Base-by-base conservation (phyloP, 2,329 filamentous ascomycete genomes). In the Aspergillus pseudonomiae region DNA sequence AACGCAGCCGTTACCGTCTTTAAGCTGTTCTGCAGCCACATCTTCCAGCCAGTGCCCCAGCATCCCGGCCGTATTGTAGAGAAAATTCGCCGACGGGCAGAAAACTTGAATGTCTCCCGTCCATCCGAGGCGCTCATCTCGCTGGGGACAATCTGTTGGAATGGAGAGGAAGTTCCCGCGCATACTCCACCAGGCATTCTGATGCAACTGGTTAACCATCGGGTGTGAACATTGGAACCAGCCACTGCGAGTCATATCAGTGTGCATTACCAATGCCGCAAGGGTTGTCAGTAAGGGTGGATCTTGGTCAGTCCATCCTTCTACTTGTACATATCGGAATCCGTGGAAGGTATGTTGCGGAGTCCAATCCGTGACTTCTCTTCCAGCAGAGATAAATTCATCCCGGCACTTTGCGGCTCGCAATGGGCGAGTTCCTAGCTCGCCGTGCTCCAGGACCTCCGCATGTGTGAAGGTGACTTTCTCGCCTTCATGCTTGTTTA, bases 91-190 rank as follows among this genome's bases (percentile, higher is more conserved):
- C 0, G 84, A 82, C 0, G 83, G 81, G 0, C 78, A 75, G 63
- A 88, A 88, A 1, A 81, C 78, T 43, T 82, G 82, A 9, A 79
- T 75, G 65, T 86, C 82, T 19, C 86, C 82, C 0, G 81, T 84
- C 86, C 85, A 85, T 24, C 83, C 82, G 6, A 86, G 71, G 0
- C 84, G 78, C 71, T 87, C 84, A 59, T 87, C 84, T 1, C 84
- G 77, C 65, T 86, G 84, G 0, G 85, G 85, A 65, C 84, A 87
- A 67, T 89, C 86, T 0, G 85, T 88, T 0, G 85, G 85, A 0
- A 88, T 73, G 0, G 80, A 81, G 3, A 88, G 67, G 67, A 89
- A 88, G 66, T 88, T 89, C 0, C 85, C 85, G 32, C 81, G 80
- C 82, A 87, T 86, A 6, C 81, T 81, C 86, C 86, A 88, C 34